Conservation (phyloP, 345 rosid species). For the Lumnitzera littorea region DNA sequence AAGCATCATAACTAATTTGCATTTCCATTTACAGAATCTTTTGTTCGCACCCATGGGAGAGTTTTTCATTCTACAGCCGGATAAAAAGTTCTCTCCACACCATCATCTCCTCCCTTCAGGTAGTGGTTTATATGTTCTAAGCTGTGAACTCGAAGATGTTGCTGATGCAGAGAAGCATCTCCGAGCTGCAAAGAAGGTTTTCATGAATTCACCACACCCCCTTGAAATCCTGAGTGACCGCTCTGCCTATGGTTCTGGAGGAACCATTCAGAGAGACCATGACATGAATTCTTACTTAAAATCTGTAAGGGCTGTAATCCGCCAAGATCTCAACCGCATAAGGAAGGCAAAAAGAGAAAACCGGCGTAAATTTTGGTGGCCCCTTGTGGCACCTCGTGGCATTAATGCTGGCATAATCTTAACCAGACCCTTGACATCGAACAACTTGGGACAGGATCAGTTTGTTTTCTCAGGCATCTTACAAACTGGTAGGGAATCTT, state of each 20-base stretch:
- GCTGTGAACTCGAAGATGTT: conserved; percentile 28
- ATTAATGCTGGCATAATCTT: conserved; percentile 20
- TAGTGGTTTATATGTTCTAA: conserved; percentile 69
- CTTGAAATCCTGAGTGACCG: conserved; percentile 87
- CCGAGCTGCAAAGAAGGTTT: conserved; percentile 54
- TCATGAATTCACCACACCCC: conserved; percentile 97
- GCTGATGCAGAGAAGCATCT: conserved; percentile 53
- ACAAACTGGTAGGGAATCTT: conserved; percentile 56
- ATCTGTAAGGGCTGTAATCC: conserved; percentile 53
- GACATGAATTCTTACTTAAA: conserved; percentile 81
- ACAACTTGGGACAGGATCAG: conserved; percentile 21
- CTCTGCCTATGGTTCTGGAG: conserved; percentile 77
- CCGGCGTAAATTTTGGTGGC: conserved; percentile 65
- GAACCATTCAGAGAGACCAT: conserved; percentile 81
- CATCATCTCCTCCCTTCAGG: conserved; percentile 92
- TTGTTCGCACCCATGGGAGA: conserved; percentile 91
- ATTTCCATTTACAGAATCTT: conserved; percentile 44
- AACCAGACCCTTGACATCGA: conserved; percentile 26
- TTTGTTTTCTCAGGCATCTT: conserved; percentile 52
- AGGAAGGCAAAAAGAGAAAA: conserved; percentile 51
- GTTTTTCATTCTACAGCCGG: conserved; percentile 89
- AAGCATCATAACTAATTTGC: background rate
- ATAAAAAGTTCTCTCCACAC: conserved; percentile 73
- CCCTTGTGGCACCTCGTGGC: conserved; percentile 29
- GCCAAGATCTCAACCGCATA: conserved; percentile 58